Base-by-base conservation (phyloP, 352 stramenopile genomes). In the Phytophthora lateralis region DNA sequence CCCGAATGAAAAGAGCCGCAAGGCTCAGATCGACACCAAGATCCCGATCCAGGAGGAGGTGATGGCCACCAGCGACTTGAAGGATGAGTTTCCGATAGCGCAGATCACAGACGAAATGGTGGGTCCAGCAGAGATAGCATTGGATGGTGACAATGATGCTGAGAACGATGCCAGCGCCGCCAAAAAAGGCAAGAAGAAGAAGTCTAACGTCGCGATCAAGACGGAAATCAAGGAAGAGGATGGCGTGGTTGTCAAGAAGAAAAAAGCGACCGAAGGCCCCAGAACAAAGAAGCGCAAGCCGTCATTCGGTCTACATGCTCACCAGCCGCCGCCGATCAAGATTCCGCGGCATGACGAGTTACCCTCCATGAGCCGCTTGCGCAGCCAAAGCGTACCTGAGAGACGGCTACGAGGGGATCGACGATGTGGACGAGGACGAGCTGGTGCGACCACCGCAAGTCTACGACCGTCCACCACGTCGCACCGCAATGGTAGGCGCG, bases 1-100 rank as follows among this genome's bases (percentile, higher is more conserved):
- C 58, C 85, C 85, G 11, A 94, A 94, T 51, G 80, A 89, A 45
- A 94, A 94, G 66, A 92, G 82, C 51, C 82, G 80, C 41, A 93
- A 93, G 56, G 73, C 82, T n/a, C 82, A 88, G 27, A 60, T 73
- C 1, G 80, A 91, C 55, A 71, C 68, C 11, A 82, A 88, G 59
- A 63, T 69, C 18, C 69, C 76, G n/a, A 62, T 55, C 29, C 56
- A 60, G 29, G 20, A 55, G 43, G 50, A 57, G 26, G 63, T 43
- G 45, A 59, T 42, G 24, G 18, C 51, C n/a, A 5, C 38, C 17
- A 45, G 37, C 1, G 50, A 60, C 11, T 10, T 53, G n/a, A 70
- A 60, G 17, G n/a, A 59, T 6, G 57, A 69, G 29, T 44, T 61
- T 24, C 50, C 55, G n/a, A 34, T 69, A 45, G 30, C 42, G 48